Percentiles rank a stretch among this genome's conserved stretches.
Evolutionary conservation across 2,329 filamentous ascomycete species (phyloP).

Genomic region (Emmonsiellopsis sp.): DNA sequence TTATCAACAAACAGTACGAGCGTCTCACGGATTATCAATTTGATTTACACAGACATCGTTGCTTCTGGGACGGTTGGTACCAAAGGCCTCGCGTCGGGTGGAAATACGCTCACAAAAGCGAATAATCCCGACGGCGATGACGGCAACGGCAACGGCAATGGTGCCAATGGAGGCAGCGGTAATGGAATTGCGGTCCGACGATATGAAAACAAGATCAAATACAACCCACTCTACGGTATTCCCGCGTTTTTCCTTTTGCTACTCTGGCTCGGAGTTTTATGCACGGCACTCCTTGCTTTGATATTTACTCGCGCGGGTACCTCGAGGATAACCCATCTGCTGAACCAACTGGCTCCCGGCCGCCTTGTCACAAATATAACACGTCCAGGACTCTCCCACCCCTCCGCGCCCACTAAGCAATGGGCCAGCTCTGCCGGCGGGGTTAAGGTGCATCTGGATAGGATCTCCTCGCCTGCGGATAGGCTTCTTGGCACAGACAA

Average conservation of each 20-base stretch:
- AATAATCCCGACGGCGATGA: not conserved
- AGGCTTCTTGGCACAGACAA: too few species aligned
- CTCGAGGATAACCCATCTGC: not conserved
- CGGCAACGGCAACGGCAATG: not conserved
- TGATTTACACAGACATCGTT: conserved; percentile 33
- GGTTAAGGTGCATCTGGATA: not conserved
- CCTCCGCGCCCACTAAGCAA: not conserved
- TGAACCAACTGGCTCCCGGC: not conserved
- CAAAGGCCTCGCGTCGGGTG: conserved; percentile 1
- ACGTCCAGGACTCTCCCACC: not conserved
- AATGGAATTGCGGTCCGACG: conserved; percentile 12
- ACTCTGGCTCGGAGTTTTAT: not conserved
- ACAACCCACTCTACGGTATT: conserved; percentile 20
- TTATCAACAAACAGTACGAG: conserved; percentile 6
- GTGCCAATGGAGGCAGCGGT: not conserved
- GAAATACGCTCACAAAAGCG: not conserved
- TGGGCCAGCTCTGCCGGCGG: not conserved
- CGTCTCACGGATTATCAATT: conserved; percentile 26
- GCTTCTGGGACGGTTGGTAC: conserved; percentile 30
- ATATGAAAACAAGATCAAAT: conserved; percentile 16
- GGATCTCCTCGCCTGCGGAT: too few species aligned
- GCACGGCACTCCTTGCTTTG: not conserved
- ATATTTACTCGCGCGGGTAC: not conserved
- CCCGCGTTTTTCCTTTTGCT: conserved; percentile 16
- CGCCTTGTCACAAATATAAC: not conserved